Evolutionary conservation across 106 monocot species (phyloP).

Genomic region (Platanthera zijinensis): DNA sequence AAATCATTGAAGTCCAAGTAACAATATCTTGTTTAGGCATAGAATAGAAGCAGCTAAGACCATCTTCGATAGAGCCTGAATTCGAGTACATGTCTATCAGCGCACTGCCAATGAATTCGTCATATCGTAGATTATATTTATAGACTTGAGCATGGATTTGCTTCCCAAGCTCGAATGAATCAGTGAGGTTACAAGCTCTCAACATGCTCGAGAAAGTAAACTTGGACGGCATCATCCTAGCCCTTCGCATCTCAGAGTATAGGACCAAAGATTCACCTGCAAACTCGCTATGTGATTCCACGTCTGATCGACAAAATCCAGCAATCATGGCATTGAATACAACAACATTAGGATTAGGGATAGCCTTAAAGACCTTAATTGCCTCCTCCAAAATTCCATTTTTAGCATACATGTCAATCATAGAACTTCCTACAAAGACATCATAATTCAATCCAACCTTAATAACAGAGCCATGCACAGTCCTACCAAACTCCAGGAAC

Average conservation of each 20-base stretch:
- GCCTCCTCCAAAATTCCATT: conserved; percentile 30
- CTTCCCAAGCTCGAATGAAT: conserved; percentile 47
- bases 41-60: conserved; percentile 41
- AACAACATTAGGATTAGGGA: conserved; percentile 41
- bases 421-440: conserved; percentile 36
- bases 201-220: conserved; percentile 67
- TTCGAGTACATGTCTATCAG: conserved; percentile 59
- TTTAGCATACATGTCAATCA: conserved; percentile 60
- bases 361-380: conserved; percentile 30
- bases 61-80: conserved; percentile 30
- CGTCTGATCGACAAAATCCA: conserved; percentile 24
- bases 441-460: conserved; percentile 34
- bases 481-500: conserved; percentile 20
- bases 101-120: conserved; percentile 63
- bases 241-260: conserved; percentile 45
- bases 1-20: conserved; percentile 59
- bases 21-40: conserved; percentile 44
- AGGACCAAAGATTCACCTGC: conserved; percentile 36
- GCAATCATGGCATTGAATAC: conserved; percentile 68
- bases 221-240: conserved; percentile 45
- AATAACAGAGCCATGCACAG: conserved; percentile 36
- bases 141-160: conserved; percentile 52
- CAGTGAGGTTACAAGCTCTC: conserved; percentile 42
- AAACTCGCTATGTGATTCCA: conserved; percentile 12
- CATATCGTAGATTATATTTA: conserved; percentile 32